Evolutionary conservation across 257 asterid genomes (phyloP).

Genomic region (Gardenia jasminoides): DNA sequence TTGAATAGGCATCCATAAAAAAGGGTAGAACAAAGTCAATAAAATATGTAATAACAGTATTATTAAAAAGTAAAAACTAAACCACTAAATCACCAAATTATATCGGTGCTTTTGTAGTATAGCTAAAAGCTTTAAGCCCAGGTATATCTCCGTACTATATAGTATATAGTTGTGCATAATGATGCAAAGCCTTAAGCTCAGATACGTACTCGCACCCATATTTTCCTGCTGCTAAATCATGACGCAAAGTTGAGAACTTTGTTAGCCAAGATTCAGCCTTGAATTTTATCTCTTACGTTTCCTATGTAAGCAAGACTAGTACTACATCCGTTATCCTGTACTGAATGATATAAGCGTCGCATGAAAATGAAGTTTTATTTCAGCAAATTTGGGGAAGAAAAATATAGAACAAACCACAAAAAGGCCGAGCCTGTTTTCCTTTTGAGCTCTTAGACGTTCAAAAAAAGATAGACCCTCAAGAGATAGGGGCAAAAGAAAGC

Average conservation of each 20-base stretch:
- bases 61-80: too few relatives aligned
- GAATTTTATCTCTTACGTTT: not conserved
- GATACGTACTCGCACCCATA: not conserved
- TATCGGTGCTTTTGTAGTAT: too few relatives aligned
- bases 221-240: not conserved
- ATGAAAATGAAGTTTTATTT: not conserved
- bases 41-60: too few relatives aligned
- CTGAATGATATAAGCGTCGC: not conserved
- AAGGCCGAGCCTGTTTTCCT: not conserved
- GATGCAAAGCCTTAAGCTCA: not conserved
- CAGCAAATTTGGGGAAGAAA: conserved; percentile 1
- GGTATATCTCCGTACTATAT: too few relatives aligned
- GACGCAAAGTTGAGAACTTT: not conserved
- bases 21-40: too few relatives aligned
- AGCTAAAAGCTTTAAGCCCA: not conserved
- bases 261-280: not conserved
- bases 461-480: not conserved
- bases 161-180: not conserved
- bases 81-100: too few relatives aligned
- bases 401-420: not conserved
- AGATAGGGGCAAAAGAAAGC: not conserved
- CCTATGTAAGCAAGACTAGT: not conserved
- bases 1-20: too few relatives aligned
- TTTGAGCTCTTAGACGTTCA: not conserved
- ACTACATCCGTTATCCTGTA: not conserved